Conservation (phyloP, 805 yeast species). For the Candida tibetensis region DNA sequence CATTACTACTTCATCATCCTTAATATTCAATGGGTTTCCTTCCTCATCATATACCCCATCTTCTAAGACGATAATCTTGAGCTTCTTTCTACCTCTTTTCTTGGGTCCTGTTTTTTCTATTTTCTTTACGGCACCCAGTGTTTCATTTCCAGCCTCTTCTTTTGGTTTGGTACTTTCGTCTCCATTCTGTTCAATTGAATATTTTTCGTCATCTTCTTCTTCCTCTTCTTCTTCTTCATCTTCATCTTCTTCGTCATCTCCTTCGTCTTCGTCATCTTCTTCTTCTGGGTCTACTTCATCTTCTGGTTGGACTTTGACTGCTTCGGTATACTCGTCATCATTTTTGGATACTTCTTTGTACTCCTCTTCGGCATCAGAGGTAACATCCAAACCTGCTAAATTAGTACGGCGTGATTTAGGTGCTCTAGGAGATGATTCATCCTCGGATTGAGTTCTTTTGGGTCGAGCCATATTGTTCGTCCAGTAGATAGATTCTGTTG, state of each 20-base stretch:
- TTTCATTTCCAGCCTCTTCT: conserved; percentile 22
- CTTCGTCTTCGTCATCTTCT: conserved; percentile 8
- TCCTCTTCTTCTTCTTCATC: conserved; percentile 15
- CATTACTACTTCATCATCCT: conserved; percentile 74
- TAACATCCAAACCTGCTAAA: neutral
- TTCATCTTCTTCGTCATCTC: conserved; percentile 7
- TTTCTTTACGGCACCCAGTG: conserved; percentile 15
- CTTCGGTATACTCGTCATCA: conserved; percentile 2
- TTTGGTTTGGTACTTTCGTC: conserved; percentile 21
- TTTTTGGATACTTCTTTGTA: neutral
- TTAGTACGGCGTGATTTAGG: neutral
- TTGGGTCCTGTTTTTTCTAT: conserved; percentile 10
- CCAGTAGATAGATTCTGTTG: too few relatives aligned
- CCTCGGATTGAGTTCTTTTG: neutral
- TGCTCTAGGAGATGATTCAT: neutral
- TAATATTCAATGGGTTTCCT: conserved; percentile 63
- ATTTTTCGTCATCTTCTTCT: conserved; percentile 17
- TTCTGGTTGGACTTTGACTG: neutral
- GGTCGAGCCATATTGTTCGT: neutral
- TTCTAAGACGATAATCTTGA: conserved; percentile 34
- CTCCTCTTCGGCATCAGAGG: conserved; percentile 7
- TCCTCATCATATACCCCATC: conserved; percentile 56
- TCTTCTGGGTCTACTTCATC: conserved; percentile 3
- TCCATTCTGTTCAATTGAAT: conserved; percentile 11
- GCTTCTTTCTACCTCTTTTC: conserved; percentile 33